Evolutionary conservation across 805 yeast species (phyloP).

Genomic region (Zygoascus flipseniorum): DNA sequence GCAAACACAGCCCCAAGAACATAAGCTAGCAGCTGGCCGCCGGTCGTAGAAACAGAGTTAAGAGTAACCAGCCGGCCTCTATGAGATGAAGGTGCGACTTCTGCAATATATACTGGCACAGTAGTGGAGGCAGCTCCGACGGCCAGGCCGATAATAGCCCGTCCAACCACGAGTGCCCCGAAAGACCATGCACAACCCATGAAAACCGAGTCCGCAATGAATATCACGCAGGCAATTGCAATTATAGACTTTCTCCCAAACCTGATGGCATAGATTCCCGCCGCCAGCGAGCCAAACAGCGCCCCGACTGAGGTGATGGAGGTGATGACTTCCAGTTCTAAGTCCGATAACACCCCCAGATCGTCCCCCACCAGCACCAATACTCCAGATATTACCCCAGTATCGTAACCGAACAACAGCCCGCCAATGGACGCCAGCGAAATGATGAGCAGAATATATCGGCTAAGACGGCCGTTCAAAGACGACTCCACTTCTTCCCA

Average conservation of each 20-base stretch:
- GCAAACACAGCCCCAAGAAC: conserved; percentile 73
- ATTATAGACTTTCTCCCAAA: conserved; percentile 80
- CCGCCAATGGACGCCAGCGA: conserved; percentile 71
- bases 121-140: conserved; percentile 66
- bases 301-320: conserved; percentile 95
- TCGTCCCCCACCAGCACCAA: conserved; percentile 78
- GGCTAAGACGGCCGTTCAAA: background rate
- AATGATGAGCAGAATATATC: conserved; percentile 5
- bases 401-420: conserved; percentile 81
- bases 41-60: conserved; percentile 83
- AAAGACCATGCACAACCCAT: conserved; percentile 74
- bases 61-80: conserved; percentile 38
- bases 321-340: conserved; percentile 83
- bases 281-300: conserved; percentile 62
- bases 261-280: conserved; percentile 75
- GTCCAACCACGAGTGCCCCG: conserved; percentile 84
- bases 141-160: conserved; percentile 60
- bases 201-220: conserved; percentile 72
- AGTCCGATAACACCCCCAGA: conserved; percentile 55
- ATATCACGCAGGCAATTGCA: conserved; percentile 70
- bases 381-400: conserved; percentile 94
- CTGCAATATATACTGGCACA: conserved; percentile 52
- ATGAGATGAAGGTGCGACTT: conserved; percentile 31
- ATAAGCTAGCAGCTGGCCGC: conserved; percentile 92
- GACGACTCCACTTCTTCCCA: background rate